Evolutionary conservation across 2,329 filamentous ascomycete species (phyloP).

Genomic region (Sclerotinia trifoliorum): DNA sequence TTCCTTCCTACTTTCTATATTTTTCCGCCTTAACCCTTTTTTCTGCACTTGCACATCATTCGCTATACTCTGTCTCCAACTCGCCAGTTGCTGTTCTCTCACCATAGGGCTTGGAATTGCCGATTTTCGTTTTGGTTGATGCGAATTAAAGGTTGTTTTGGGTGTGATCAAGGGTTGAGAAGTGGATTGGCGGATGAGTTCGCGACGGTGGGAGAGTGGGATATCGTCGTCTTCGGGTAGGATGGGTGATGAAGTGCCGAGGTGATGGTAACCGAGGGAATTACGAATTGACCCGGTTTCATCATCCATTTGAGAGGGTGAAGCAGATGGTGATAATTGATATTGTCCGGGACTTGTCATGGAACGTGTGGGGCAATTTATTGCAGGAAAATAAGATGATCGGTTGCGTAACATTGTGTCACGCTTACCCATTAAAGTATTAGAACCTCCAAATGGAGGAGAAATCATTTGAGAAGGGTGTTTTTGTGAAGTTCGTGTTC

Average conservation of each 20-base stretch:
- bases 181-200: constrained; percentile 51
- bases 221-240: constrained; percentile 61
- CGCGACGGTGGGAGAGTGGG: constrained; percentile 66
- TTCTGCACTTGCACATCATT: constrained; percentile 54
- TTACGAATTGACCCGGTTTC: constrained; percentile 46
- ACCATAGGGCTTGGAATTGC: constrained; percentile 45
- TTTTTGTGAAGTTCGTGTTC: constrained; percentile 29
- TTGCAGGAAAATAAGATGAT: constrained; percentile 25
- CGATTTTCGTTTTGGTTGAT: constrained; percentile 53
- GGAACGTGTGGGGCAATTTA: constrained; percentile 17
- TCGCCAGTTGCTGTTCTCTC: constrained; percentile 61
- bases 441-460: constrained; percentile 36
- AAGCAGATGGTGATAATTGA: constrained; percentile 25
- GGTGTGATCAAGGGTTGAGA: constrained; percentile 31
- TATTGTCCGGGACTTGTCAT: constrained; percentile 27
- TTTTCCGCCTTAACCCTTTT: no score
- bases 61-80: constrained; percentile 65
- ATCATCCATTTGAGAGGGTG: constrained; percentile 32
- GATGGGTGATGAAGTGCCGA: constrained; percentile 29
- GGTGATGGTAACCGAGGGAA: not conserved
- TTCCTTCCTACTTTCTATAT: no score
- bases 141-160: constrained; percentile 48
- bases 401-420: constrained; percentile 48
- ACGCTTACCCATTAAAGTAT: constrained; percentile 55
- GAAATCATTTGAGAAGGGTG: constrained; percentile 17